A percentile compares a stretch with the other conserved stretches of the same genome.
phyloP scores from a whole-genome alignment of 148 eudicot genomes.

The Fagopyrum esculentum region DNA sequence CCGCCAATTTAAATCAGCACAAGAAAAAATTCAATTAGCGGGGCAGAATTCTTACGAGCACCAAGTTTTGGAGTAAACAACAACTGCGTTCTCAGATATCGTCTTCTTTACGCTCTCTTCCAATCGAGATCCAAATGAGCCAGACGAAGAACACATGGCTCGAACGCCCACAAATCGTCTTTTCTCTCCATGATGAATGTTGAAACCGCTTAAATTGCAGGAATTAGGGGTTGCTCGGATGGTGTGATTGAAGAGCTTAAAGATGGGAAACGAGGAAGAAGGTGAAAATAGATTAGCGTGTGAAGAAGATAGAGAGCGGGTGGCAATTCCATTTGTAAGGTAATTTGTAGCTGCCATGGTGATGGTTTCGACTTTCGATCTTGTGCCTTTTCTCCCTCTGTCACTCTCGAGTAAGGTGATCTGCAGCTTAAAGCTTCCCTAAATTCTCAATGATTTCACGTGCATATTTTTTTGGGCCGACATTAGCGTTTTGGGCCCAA shows the following conservation, averaged over 20 bases:
- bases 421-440: not conserved
- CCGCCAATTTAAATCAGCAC: slow-evolving; percentile 15
- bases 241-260: not conserved
- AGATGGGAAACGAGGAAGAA: not conserved
- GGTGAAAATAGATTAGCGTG: not conserved
- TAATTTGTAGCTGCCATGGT: slow-evolving; percentile 11
- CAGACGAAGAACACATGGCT: slow-evolving; percentile 36
- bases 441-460: not conserved
- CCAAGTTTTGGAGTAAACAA: slow-evolving; percentile 93
- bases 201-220: not conserved
- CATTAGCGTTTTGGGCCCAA: not conserved
- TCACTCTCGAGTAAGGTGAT: not conserved
- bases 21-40: not conserved
- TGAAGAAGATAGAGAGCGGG: slow-evolving; percentile 1
- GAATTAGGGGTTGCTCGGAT: not conserved
- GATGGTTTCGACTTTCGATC: not conserved
- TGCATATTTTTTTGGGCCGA: not conserved
- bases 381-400: not conserved
- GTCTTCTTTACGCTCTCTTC: slow-evolving; percentile 76
- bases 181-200: not conserved
- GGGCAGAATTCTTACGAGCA: slow-evolving; percentile 56
- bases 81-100: slow-evolving; percentile 64
- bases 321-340: not conserved
- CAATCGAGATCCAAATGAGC: slow-evolving; percentile 61
- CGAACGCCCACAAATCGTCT: slow-evolving; percentile 19